Base-by-base conservation (phyloP, 495 filamentous ascomycete species). In the Aspergillus leporis region DNA sequence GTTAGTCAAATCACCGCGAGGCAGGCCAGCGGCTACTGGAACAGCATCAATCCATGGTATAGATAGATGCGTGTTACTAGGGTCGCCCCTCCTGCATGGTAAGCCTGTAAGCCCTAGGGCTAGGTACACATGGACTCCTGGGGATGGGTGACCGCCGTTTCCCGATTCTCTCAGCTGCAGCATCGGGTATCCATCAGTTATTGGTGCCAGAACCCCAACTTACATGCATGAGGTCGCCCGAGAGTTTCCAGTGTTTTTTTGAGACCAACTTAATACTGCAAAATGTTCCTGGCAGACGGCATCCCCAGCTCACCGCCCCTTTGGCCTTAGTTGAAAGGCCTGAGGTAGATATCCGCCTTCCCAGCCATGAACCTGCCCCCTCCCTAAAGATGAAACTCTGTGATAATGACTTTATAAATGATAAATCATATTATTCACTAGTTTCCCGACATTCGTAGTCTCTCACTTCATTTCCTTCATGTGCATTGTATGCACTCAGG, bases 1-100 rank as follows among this genome's bases (percentile, higher is more conserved):
- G 13, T 46, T 43, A 45, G 34, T 22, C 12, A 9, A 51, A 13
- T 4, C 9, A 53, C 49, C 32, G 49, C 12, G 7, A 53, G 50
- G 16, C 19, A 48, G 13, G 41, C 41, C 34, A 50, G 57, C 57
- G 57, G 50, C 50, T 53, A 53, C 57, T 59, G 50, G 40, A 59
- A 53, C 56, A 46, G 21, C 40, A 28, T 12, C n/a, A n/a, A n/a
- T n/a, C n/a, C n/a, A n/a, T n/a, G n/a, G n/a, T 21, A 19, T 19
- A 4, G 18, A 9, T 36, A 46, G 41, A 43, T 25, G 45, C 30
- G 21, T 21, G 55, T 19, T 50, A 36, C 53, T 52, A 53, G 50
- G 51, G 50, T 53, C 57, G 51, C 59, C 30, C 9, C 25, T 36
- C 28, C 49, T 48, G 45, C 18, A 28, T 5, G 6, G 48, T 31